Evolutionary conservation across 495 filamentous ascomycete genomes (phyloP), one percentile per base, ranked within the genome.

Genomic region (Jackrogersella multiformis): DNA sequence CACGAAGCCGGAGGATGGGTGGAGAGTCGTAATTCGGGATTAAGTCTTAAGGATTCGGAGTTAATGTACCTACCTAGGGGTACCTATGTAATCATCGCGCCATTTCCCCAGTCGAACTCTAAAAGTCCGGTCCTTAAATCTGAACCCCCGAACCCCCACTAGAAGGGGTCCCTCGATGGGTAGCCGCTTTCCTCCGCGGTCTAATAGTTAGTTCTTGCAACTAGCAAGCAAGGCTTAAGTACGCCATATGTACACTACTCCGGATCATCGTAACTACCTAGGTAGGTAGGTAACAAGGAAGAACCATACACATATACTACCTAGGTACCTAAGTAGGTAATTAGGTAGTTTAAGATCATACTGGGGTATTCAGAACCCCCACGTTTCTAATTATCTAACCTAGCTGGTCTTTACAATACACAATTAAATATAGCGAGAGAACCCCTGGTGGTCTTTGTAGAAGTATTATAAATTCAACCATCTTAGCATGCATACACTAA

Each of bases 391-490:
- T 13, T 18, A 28, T 38, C 34, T 39, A 20, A n/a, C 48, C 48
- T 18, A 18, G 26, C 4, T 42, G 24, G 42, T 54, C 20, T 30
- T 28, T 21, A 24, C 8, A 15, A 10, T 30, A 55, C 16, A 60
- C 24, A 12, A 52, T 44, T 30, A 35, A 38, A 45, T 32, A 49
- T 9, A 66, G 28, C 15, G 15, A 52, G 46, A 42, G 39, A 23
- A 55, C 24, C 16, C 46, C 7, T 1, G 2, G 20, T 15, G 18
- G 15, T 44, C 26, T 56, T 56, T 51, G 34, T 51, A 42, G 41
- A 42, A 38, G 28, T 57, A 56, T 49, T 49, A 53, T 57, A 61
- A 56, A 61, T 68, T 68, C 57, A 53, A 41, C 30, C 42, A 52
- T 36, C 35, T 49, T 61, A 61, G 36, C 28, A 46, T 57, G 45